These are phyloP conservation scores for Aspergillus phoenicis DNA, from an alignment of 2,329 filamentous ascomycete genomes.

Conservation along the genomic window DNA sequence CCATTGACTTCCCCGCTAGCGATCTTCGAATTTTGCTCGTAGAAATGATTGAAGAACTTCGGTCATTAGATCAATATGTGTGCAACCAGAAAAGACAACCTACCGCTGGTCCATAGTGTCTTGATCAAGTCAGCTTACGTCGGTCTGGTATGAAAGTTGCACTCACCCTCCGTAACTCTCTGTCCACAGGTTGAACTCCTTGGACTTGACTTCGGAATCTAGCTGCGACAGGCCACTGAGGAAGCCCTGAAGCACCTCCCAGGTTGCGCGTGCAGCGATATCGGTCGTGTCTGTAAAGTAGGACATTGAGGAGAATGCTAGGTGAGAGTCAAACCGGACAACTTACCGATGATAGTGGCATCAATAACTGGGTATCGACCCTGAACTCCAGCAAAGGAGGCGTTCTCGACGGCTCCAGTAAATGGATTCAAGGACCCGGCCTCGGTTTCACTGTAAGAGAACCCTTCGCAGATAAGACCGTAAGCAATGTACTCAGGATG, in stretches of 20 bases:
- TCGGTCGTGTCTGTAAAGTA: slow-evolving; percentile 54
- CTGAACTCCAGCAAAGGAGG: slow-evolving; percentile 43
- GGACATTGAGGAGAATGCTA: neutral
- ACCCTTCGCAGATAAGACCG: slow-evolving; percentile 25
- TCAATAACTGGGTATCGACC: slow-evolving; percentile 56
- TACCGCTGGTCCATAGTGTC: slow-evolving; percentile 55
- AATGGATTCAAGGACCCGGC: slow-evolving; percentile 46
- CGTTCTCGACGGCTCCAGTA: slow-evolving; percentile 51
- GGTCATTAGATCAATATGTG: slow-evolving; percentile 17
- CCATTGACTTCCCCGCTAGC: slow-evolving; percentile 52
- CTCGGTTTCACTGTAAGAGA: slow-evolving; percentile 39
- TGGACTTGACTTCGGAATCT: slow-evolving; percentile 53
- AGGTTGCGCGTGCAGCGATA: slow-evolving; percentile 57
- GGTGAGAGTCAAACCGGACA: neutral
- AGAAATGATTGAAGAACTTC: slow-evolving; percentile 60
- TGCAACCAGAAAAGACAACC: slow-evolving; percentile 12
- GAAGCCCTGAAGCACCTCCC: slow-evolving; percentile 60
- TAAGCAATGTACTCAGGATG: neutral
- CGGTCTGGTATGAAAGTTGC: neutral
- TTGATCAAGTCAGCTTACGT: slow-evolving; percentile 24
- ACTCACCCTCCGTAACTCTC: slow-evolving; percentile 55
- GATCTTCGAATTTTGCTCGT: slow-evolving; percentile 60
- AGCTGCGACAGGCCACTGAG: slow-evolving; percentile 52
- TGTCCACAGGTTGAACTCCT: slow-evolving; percentile 62
- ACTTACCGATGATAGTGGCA: slow-evolving; percentile 47